phyloP scores from a whole-genome alignment of 2,329 filamentous ascomycete genomes.

The Cytospora leucostoma region DNA sequence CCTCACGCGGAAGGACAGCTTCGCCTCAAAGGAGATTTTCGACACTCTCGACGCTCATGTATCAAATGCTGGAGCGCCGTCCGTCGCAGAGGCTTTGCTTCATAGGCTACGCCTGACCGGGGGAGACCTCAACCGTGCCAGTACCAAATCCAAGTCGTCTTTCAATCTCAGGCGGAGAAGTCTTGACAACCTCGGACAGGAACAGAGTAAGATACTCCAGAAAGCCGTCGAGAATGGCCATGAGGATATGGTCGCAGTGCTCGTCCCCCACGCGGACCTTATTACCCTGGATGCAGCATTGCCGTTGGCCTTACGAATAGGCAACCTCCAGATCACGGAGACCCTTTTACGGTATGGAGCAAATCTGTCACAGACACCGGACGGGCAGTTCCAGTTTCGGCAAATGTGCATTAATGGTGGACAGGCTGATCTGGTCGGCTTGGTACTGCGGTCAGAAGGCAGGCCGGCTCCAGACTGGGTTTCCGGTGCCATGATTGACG shows the following conservation, averaged over 20 bases:
- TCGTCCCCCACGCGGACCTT: slow-evolving; percentile 55
- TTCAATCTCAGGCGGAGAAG: slow-evolving; percentile 53
- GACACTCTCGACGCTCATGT: slow-evolving; percentile 53
- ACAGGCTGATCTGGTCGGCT: slow-evolving; percentile 48
- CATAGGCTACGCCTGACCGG: slow-evolving; percentile 51
- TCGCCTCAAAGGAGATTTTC: slow-evolving; percentile 56
- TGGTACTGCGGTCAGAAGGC: slow-evolving; percentile 53
- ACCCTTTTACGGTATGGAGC: slow-evolving; percentile 55
- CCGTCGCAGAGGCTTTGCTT: slow-evolving; percentile 58
- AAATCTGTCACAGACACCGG: slow-evolving; percentile 47
- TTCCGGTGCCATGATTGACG: slow-evolving; percentile 55
- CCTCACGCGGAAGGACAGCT: slow-evolving; percentile 50
- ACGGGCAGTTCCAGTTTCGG: slow-evolving; percentile 56
- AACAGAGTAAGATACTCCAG: slow-evolving; percentile 53
- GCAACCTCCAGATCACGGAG: slow-evolving; percentile 47
- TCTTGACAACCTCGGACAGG: slow-evolving; percentile 52
- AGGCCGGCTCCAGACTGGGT: slow-evolving; percentile 45
- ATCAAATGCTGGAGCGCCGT: slow-evolving; percentile 50
- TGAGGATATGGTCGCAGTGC: slow-evolving; percentile 54
- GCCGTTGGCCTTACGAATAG: slow-evolving; percentile 49
- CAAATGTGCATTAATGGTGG: slow-evolving; percentile 50
- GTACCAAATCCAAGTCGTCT: slow-evolving; percentile 49
- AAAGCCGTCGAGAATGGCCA: slow-evolving; percentile 53
- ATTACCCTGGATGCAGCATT: slow-evolving; percentile 52
- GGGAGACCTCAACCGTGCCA: slow-evolving; percentile 51